Evolutionary conservation across 768 basidiomycete species (phyloP), one percentile per base, ranked within the genome.

Genomic region (Tephrocybe sp.): DNA sequence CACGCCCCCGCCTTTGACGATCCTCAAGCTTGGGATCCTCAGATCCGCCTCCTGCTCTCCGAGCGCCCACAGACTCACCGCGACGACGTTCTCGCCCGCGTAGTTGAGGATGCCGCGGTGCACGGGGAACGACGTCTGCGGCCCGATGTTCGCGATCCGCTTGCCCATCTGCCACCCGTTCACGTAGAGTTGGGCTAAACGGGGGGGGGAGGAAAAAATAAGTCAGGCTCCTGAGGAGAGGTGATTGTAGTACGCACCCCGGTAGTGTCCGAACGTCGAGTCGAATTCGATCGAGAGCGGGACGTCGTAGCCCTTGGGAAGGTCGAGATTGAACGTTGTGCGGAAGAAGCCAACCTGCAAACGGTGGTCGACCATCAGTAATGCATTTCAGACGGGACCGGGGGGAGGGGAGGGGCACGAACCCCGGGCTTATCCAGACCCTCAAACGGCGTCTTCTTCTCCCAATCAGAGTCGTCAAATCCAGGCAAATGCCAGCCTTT

Each of bases 161-260:
- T 58, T 58, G 4, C 57, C 57, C 45, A 58, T 51, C 32, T 58
- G 57, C 57, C 57, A 58, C 21, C 57, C 57, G 24, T 58, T 58
- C 10, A 58, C 44, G 50, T 58, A 58, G n/a, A 58, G 48, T 50
- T 58, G 57, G 20, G 50, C 57, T 58, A 7, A 30, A 33, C 30
- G 4, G 36, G 23, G 3, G 28, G 3, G 23, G 36, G 17, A 41
- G 4, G 18, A 25, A 17, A 15, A 17, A 2, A 32, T n/a, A 25
- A 21, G 7, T 24, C n/a, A n/a, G n/a, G n/a, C n/a, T n/a, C n/a
- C n/a, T n/a, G n/a, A n/a, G 24, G 20, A 9, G 8, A 18, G 38
- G 14, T 28, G 7, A 18, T 24, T 21, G 6, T 1, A 38, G 8
- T 5, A 14, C 51, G 5, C 23, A 58, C 57, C 50, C 7, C 57